Evolutionary conservation across 2,329 filamentous ascomycete species (phyloP).

Genomic region (Stachybotrys chlorohalonatus): DNA sequence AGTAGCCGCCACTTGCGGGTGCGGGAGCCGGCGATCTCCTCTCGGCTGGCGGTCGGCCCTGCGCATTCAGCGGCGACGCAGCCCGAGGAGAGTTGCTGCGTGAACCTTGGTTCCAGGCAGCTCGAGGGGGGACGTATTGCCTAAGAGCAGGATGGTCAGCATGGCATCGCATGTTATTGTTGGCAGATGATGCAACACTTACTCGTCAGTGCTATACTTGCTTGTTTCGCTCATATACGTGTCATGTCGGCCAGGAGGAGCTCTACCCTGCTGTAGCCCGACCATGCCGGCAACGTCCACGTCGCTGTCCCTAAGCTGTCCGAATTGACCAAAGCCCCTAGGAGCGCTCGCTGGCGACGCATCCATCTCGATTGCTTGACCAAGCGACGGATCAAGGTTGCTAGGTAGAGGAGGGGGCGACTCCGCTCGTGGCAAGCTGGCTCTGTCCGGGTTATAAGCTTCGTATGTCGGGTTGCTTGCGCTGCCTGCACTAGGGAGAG

Average conservation of each 20-base stretch:
- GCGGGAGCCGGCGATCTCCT: conserved; percentile 4
- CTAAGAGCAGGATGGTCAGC: conserved; percentile 10
- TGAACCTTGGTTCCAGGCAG: conserved; percentile 43
- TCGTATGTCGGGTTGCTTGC: conserved; percentile 26
- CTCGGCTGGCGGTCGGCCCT: conserved; percentile 22
- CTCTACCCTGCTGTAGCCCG: conserved; percentile 51
- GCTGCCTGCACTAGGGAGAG: conserved; percentile 19
- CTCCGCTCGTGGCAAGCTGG: conserved; percentile 47
- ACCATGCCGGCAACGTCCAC: conserved; percentile 67
- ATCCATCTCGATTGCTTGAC: conserved; percentile 75
- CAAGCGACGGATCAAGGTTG: conserved; percentile 31
- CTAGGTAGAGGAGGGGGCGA: conserved; percentile 53
- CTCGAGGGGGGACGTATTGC: conserved; percentile 46
- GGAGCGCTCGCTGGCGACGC: conserved; percentile 37
- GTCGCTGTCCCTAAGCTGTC: conserved; percentile 52
- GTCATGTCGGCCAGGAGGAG: conserved; percentile 30
- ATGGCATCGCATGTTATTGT: too few relatives aligned
- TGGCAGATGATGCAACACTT: conserved; percentile 13
- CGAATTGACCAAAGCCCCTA: conserved; percentile 34
- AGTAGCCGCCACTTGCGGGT: conserved; percentile 49
- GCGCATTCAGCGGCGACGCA: conserved; percentile 32
- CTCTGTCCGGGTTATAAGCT: conserved; percentile 33
- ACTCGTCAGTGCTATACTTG: conserved; percentile 67
- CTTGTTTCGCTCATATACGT: conserved; percentile 57
- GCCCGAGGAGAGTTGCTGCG: conserved; percentile 34